Percentiles rank a stretch among this genome's conserved stretches.
phyloP scores from a whole-genome alignment of 345 rosid genomes.

The Carallia brachiata region DNA sequence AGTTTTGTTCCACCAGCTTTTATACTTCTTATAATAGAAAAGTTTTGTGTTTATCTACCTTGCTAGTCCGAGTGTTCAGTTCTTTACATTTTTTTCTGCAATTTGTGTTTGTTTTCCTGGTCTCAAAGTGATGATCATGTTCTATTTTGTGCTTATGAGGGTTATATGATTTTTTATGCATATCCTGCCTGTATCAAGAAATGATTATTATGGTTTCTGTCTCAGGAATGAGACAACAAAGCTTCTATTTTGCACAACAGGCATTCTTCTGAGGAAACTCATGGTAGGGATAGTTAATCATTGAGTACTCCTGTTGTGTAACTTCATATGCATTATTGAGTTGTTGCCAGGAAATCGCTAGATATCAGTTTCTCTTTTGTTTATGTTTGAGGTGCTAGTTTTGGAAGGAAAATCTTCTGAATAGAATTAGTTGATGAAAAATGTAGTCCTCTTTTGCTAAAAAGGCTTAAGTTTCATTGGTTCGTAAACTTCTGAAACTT shows the following conservation, averaged over 20 bases:
- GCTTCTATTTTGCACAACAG: constrained; percentile 92
- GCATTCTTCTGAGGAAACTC: constrained; percentile 84
- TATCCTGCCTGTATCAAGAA: neutral
- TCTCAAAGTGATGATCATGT: neutral
- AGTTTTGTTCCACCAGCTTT: neutral
- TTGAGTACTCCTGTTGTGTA: constrained; percentile 6
- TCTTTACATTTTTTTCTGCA: no score
- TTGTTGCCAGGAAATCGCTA: neutral
- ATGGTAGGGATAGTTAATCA: constrained; percentile 43
- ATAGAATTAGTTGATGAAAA: neutral
- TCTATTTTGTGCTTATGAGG: neutral
- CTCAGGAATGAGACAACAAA: constrained; percentile 84
- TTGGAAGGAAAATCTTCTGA: neutral
- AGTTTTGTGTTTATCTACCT: neutral
- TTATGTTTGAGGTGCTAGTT: neutral
- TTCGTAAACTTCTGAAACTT: neutral
- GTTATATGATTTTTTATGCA: neutral
- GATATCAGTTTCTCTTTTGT: neutral
- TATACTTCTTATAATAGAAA: neutral
- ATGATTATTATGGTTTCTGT: constrained; percentile 15
- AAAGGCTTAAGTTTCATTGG: neutral
- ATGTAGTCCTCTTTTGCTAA: neutral
- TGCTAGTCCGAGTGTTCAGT: neutral
- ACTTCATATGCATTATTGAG: neutral
- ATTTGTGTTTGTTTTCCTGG: no score